Evolutionary conservation across 257 asterid genomes (phyloP).

Genomic region (Gentiana macrophylla): DNA sequence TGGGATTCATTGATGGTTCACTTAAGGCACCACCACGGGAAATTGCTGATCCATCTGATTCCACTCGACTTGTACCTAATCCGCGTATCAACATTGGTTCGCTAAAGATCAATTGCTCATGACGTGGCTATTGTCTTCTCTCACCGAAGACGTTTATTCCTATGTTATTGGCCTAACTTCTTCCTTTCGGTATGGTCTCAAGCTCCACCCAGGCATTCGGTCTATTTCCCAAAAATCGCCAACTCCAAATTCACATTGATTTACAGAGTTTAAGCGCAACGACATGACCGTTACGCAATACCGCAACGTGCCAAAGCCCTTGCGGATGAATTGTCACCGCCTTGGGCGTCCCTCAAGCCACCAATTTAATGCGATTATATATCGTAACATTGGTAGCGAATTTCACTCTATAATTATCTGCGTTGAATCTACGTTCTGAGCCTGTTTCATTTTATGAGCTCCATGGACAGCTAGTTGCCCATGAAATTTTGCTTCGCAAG

Average conservation of each 20-base stretch:
- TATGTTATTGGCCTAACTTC: neutral
- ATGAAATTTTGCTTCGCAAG: slow-evolving; percentile 1
- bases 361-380: neutral
- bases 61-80: neutral
- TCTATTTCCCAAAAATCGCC: neutral
- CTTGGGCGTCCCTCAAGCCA: neutral
- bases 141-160: neutral
- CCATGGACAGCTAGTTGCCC: slow-evolving; percentile 3
- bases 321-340: neutral
- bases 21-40: too few relatives aligned
- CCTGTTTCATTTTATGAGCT: neutral
- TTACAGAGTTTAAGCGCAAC: neutral
- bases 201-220: slow-evolving; percentile 1
- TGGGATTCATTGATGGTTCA: too few relatives aligned
- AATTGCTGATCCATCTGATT: neutral
- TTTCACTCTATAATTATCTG: neutral
- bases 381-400: neutral
- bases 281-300: neutral
- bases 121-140: neutral
- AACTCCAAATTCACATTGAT: neutral
- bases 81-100: neutral
- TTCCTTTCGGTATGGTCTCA: neutral
- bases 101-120: slow-evolving; percentile 1
- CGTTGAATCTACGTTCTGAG: neutral
- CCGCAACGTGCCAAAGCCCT: neutral